phyloP scores from a whole-genome alignment of 2,329 filamentous ascomycete genomes.

The Pleoardoris graminearum region DNA sequence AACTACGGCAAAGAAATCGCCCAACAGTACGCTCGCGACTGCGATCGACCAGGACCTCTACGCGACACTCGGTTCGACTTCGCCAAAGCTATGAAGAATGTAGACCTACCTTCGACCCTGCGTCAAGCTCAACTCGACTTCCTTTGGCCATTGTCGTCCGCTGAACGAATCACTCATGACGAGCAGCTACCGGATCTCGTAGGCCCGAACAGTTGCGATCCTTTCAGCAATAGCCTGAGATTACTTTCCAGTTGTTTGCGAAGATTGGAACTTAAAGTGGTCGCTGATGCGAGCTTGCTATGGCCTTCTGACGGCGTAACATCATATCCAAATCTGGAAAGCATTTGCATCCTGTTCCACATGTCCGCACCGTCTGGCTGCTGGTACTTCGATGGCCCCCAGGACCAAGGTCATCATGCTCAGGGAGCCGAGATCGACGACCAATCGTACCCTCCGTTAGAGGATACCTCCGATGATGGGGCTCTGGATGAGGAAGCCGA shows the following conservation, averaged over 20 bases:
- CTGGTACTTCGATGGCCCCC: slow-evolving; percentile 12
- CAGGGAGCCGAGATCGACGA: not conserved
- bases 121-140: slow-evolving; percentile 14
- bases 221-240: slow-evolving; percentile 4
- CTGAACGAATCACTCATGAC: slow-evolving; percentile 5
- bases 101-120: slow-evolving; percentile 16
- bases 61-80: slow-evolving; percentile 28
- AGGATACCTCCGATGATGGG: slow-evolving; percentile 2
- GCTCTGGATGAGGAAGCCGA: not conserved
- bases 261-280: slow-evolving; percentile 2
- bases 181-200: slow-evolving; percentile 1
- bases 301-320: not conserved
- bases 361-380: slow-evolving; percentile 6
- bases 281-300: not conserved
- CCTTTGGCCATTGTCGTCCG: not conserved
- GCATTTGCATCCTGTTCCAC: slow-evolving; percentile 6
- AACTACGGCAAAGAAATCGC: not conserved
- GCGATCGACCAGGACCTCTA: slow-evolving; percentile 23
- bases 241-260: slow-evolving; percentile 2
- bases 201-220: not conserved
- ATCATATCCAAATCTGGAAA: slow-evolving; percentile 10
- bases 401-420: not conserved
- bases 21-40: slow-evolving; percentile 9
- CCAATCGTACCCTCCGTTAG: not conserved
- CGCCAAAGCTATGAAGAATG: slow-evolving; percentile 14